Evolutionary conservation across 176 grass and related monocot genomes (phyloP).

Genomic region (Saccharum spontaneum): DNA sequence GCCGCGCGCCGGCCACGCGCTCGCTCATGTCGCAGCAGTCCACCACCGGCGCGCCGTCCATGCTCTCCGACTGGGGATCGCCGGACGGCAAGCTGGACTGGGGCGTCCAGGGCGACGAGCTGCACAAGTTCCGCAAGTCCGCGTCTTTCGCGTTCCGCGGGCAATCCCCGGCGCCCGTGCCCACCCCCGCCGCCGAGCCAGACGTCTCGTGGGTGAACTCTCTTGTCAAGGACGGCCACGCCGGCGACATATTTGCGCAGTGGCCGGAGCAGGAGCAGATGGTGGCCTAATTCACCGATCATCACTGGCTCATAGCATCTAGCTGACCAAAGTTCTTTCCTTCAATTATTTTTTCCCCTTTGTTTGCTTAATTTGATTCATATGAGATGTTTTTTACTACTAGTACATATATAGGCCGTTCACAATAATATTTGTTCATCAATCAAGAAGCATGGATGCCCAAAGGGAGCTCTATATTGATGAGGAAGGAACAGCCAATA

Average conservation of each 20-base stretch:
- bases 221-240: slow-evolving; percentile 71
- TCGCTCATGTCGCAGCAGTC: slow-evolving; percentile 62
- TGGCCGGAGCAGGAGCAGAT: slow-evolving; percentile 88
- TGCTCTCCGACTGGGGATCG: slow-evolving; percentile 84
- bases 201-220: slow-evolving; percentile 69
- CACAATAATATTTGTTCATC: slow-evolving; percentile 45
- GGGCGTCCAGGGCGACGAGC: slow-evolving; percentile 94
- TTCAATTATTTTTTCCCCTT: slow-evolving; percentile 73
- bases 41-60: slow-evolving; percentile 30
- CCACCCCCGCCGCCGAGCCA: slow-evolving; percentile 32
- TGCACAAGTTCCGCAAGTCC: slow-evolving; percentile 90
- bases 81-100: slow-evolving; percentile 86
- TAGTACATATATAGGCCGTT: slow-evolving; percentile 49
- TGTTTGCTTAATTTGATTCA: slow-evolving; percentile 75
- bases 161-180: slow-evolving; percentile 29
- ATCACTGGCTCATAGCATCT: slow-evolving; percentile 39
- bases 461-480: slow-evolving; percentile 76
- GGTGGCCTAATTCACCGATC: slow-evolving; percentile 52
- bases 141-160: slow-evolving; percentile 77
- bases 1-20: slow-evolving; percentile 28
- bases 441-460: slow-evolving; percentile 52
- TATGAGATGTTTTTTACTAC: slow-evolving; percentile 53
- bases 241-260: slow-evolving; percentile 71
- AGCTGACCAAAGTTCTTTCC: slow-evolving; percentile 91
- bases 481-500: slow-evolving; percentile 51